Evolutionary conservation across 1,284 basidiomycete genomes (phyloP), one percentile per base, ranked within the genome.

Genomic region (Ceratobasidium papillatum): DNA sequence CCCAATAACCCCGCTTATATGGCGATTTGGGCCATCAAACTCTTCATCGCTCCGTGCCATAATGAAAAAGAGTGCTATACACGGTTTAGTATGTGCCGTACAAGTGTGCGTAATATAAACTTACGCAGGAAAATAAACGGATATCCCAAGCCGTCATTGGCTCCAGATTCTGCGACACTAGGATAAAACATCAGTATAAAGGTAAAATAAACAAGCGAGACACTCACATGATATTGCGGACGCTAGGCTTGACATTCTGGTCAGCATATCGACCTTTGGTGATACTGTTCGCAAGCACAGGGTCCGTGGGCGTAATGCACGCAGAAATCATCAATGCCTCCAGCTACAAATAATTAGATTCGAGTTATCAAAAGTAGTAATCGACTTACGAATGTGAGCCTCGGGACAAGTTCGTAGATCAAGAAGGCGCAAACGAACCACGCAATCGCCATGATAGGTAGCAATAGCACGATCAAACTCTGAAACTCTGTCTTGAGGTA

Each of bases 401-500:
- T 19, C n/a, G 71, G 71, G 43, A 74, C 63, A 9, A 74, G 59
- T 38, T 62, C 59, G 25, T 54, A 64, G 36, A 74, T 64, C 59
- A 74, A 64, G 14, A 62, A 52, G 36, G 45, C 71, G 22, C 59
- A 74, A 19, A 74, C 51, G n/a, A 74, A 32, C 71, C 71, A 74
- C 22, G 71, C 71, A 22, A 63, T 54, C 38, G 38, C 38, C 71
- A 74, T 74, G 27, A 74, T 64, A 17, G 71, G 71, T 34, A 74
- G 19, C 9, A 74, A 25, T n/a, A 74, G 34, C 47, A 74, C 30
- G 27, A 74, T 45, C 27, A 74, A 59, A 43, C 45, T 52, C 27
- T 74, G 71, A 56, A 74, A 74, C 49, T 74, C 58, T 52, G 61
- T 51, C 49, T 74, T 74, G 19, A 74, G 59, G 47, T 74, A 74